Conservation (phyloP, 2,329 filamentous ascomycete species). For the Claviceps maximensis region DNA sequence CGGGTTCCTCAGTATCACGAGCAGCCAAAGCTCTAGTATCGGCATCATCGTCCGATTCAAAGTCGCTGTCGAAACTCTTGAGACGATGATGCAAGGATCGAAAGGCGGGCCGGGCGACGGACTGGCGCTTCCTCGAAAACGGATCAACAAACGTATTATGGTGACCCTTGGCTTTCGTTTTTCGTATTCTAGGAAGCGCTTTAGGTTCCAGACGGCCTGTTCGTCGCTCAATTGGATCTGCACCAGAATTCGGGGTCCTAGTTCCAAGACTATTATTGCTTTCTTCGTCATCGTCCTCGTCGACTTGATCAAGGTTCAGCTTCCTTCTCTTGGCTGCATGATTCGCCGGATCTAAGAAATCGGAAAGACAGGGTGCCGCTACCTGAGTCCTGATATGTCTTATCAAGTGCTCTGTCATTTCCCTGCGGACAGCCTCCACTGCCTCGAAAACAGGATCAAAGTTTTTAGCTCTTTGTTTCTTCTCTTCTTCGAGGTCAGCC, state of each 20-base stretch:
- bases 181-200: constrained; percentile 62
- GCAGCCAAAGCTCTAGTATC: constrained; percentile 43
- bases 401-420: constrained; percentile 77
- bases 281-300: constrained; percentile 42
- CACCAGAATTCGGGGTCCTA: constrained; percentile 52
- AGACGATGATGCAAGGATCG: constrained; percentile 69
- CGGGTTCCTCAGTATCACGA: constrained; percentile 72
- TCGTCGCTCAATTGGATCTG: constrained; percentile 47
- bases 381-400: constrained; percentile 81
- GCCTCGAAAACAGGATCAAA: constrained; percentile 85
- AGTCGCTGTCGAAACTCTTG: constrained; percentile 49
- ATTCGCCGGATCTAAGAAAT: constrained; percentile 70
- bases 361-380: constrained; percentile 65
- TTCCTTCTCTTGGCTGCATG: constrained; percentile 68
- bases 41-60: constrained; percentile 79
- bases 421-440: constrained; percentile 60
- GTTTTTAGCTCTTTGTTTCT: constrained; percentile 71
- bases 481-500: constrained; percentile 78
- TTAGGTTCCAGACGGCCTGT: constrained; percentile 43
- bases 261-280: constrained; percentile 48
- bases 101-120: constrained; percentile 46
- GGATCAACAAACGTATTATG: constrained; percentile 54
- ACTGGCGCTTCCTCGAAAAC: constrained; percentile 49
- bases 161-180: constrained; percentile 43
- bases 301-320: constrained; percentile 61